Percentiles rank a stretch among this genome's conserved stretches.
These are phyloP conservation scores for Rhizopogon vulgaris DNA, from an alignment of 768 basidiomycete species.

Conservation along the genomic window DNA sequence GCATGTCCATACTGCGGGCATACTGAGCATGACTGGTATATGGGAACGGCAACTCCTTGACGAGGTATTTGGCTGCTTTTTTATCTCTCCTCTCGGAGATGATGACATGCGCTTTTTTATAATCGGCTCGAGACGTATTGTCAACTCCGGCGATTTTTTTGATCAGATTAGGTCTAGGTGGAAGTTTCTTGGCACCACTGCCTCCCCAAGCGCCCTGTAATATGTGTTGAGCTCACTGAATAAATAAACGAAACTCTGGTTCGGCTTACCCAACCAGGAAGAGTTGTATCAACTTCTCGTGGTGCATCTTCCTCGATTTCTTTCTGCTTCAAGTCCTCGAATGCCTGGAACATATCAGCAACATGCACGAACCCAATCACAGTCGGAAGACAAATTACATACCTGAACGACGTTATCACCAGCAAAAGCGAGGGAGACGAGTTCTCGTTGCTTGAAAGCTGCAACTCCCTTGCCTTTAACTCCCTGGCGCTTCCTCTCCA, in stretches of 20 bases:
- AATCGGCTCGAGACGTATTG: constrained; percentile 76
- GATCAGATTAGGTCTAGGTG: constrained; percentile 65
- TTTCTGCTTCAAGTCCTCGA: constrained; percentile 74
- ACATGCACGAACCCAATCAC: background rate
- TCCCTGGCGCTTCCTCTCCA: constrained; percentile 42
- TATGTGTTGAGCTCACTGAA: background rate
- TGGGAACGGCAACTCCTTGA: constrained; percentile 90
- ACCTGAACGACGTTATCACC: constrained; percentile 95
- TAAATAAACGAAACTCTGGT: background rate
- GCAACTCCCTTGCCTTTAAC: constrained; percentile 33
- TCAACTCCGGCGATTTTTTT: constrained; percentile 81
- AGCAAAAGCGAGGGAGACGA: constrained; percentile 93
- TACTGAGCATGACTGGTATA: constrained; percentile 93
- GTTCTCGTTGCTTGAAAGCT: constrained; percentile 85
- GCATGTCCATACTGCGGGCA: constrained; percentile 74
- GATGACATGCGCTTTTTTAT: constrained; percentile 81
- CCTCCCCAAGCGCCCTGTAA: constrained; percentile 90
- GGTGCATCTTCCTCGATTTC: constrained; percentile 89
- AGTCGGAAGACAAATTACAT: constrained; percentile 13
- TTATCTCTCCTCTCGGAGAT: constrained; percentile 95
- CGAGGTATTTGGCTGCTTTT: constrained; percentile 84
- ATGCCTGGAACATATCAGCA: constrained; percentile 48
- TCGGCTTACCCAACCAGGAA: constrained; percentile 82
- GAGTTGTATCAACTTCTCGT: constrained; percentile 77
- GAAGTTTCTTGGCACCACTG: constrained; percentile 51